phyloP scores from a whole-genome alignment of 2,329 filamentous ascomycete species.

The Scedosporium dehoogii region DNA sequence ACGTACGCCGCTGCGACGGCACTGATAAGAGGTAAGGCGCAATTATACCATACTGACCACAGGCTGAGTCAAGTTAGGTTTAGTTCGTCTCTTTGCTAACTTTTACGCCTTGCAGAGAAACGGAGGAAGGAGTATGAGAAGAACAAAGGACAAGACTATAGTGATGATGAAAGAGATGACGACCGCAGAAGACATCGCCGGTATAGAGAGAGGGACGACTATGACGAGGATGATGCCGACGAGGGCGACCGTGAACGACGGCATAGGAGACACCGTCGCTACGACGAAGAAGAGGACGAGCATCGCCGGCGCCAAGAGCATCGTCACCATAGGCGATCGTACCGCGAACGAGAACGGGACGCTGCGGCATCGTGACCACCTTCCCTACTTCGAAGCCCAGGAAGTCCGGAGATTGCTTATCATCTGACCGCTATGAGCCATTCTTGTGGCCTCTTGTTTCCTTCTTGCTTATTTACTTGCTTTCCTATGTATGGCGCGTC shows the following conservation, averaged over 20 bases:
- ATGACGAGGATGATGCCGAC: constrained; percentile 17
- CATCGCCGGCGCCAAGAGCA: constrained; percentile 16
- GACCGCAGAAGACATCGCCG: constrained; percentile 20
- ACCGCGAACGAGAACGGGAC: constrained; percentile 19
- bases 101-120: background rate
- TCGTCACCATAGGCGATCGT: constrained; percentile 21
- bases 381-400: background rate
- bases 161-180: constrained; percentile 21
- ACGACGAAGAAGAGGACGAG: constrained; percentile 18
- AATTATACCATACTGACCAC: background rate
- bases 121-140: constrained; percentile 2
- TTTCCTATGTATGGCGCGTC: too few species aligned
- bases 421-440: background rate
- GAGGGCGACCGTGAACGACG: constrained; percentile 17
- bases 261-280: constrained; percentile 19
- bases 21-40: constrained; percentile 61
- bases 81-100: constrained; percentile 6
- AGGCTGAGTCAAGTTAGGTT: background rate
- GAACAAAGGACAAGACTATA: constrained; percentile 10
- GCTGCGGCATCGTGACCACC: constrained; percentile 9
- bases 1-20: constrained; percentile 73
- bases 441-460: background rate
- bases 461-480: too few species aligned
- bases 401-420: too few species aligned
- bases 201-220: constrained; percentile 16